These are phyloP conservation scores for Pichia sp. DNA, from an alignment of 1,139 yeast genomes.

Conservation along the genomic window DNA sequence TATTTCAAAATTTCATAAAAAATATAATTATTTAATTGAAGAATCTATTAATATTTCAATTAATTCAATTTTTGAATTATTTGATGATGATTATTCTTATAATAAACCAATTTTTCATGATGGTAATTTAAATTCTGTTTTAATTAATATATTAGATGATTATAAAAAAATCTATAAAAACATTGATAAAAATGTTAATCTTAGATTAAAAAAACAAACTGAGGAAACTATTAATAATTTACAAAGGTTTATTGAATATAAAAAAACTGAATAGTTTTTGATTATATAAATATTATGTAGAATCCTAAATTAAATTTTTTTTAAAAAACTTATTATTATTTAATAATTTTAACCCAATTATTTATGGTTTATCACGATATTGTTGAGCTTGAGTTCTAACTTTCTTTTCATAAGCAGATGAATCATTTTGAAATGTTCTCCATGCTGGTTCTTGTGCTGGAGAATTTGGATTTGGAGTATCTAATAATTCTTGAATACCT, in stretches of 20 bases:
- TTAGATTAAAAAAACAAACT: slow-evolving; percentile 53
- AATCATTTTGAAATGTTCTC: slow-evolving; percentile 71
- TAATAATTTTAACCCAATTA: not conserved
- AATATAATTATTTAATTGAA: slow-evolving; percentile 24
- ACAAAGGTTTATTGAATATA: slow-evolving; percentile 73
- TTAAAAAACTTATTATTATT: not conserved
- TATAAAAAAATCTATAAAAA: slow-evolving; percentile 49
- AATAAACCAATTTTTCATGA: slow-evolving; percentile 64
- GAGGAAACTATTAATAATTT: slow-evolving; percentile 66
- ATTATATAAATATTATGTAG: not conserved
- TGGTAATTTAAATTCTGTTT: slow-evolving; percentile 40
- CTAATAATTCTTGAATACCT: slow-evolving; percentile 89
- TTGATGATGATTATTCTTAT: slow-evolving; percentile 70
- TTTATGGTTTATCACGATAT: slow-evolving; percentile 31
- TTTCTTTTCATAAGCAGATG: slow-evolving; percentile 61
- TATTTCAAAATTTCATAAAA: slow-evolving; percentile 20
- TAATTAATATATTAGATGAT: slow-evolving; percentile 41
- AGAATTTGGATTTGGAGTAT: slow-evolving; percentile 86
- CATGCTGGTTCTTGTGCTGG: slow-evolving; percentile 99
- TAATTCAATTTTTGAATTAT: slow-evolving; percentile 67
- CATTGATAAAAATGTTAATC: slow-evolving; percentile 62
- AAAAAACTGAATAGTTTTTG: slow-evolving; percentile 34
- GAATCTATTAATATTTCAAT: slow-evolving; percentile 50
- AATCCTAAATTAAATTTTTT: too few species aligned
- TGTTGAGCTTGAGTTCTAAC: slow-evolving; percentile 77